Base-by-base conservation (phyloP, 495 filamentous ascomycete species). In the Talaromyces nanjingensis region DNA sequence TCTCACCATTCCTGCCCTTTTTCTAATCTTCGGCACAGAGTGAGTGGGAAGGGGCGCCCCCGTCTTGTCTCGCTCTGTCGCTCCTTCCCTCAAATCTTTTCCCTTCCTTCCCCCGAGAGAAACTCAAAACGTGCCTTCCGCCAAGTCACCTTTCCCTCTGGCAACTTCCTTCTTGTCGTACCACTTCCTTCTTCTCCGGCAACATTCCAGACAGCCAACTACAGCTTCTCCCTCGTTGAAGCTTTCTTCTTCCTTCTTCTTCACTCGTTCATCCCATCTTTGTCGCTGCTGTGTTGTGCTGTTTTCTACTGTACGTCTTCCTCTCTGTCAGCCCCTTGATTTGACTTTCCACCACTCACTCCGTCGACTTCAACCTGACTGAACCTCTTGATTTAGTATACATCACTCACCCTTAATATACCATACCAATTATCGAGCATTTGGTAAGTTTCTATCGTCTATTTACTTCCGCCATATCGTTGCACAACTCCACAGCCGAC, bases 241-340 rank as follows among this genome's bases (percentile, higher is more conserved):
- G 68, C 59, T 68, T 64, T 72, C 69, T 69, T 63, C 67, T 66
- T 70, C 73, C 62, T 47, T 52, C 56, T 66, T 22, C 42, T 66
- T 18, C 52, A 52, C 39, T 61, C 29, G 55, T 45, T 33, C 60
- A 31, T 60, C 60, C 6, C 39, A 31, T 18, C 27, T 22, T 25
- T 27, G 37, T 57, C 45, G 16, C 31, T 57, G 45, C 60, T 63
- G 65, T 74, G 77, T 81, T 81, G 79, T 79, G 80, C 78, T 71
- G 75, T 76, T 70, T 68, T 71, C 71, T 72, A 70, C 45, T 77
- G 76, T 72, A 68, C 67, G 72, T 73, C 65, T 70, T 62, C 64
- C 66, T 59, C 63, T 66, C 39, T 42, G 33, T 5, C 37, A 42
- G 33, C 65, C 59, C 66, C 67, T 53, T 59, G 63, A 16, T 57